Base-by-base conservation (phyloP, 116 monocot species). In the Papilionanthe hybrid region DNA sequence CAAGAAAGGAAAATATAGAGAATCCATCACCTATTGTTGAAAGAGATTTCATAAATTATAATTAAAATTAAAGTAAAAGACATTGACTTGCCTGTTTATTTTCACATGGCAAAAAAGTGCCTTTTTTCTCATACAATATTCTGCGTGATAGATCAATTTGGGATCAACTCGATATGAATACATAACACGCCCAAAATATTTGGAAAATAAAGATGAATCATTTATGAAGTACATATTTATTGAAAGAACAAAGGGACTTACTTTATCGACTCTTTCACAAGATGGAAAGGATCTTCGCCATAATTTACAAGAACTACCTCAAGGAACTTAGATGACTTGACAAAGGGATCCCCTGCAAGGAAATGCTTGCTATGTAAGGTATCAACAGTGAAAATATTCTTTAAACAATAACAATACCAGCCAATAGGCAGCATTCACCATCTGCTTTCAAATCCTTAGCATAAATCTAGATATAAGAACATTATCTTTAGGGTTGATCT, bases 191-290 rank as follows among this genome's bases (percentile, higher is more conserved):
- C 15, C 53, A 15, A 53, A 53, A 15, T 15, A 53, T 15, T 53
- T 53, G 53, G 15, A 53, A 53, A 53, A 53, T 4, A 15, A 15
- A 15, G 15, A 53, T 15, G 53, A 53, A 13, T 53, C 15, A 53
- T 15, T 53, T 15, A 53, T 53, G 53, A 53, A 12, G 37, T 32
- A 71, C 41, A 28, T 30, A 11, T 17, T 6, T 71, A 53, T 53
- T 17, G 17, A 71, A 30, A 65, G 19, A 30, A 9, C 18, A 56
- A 47, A 23, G 58, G 42, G 63, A 1, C 49, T 50, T 83, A 85
- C 89, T 86, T 84, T 45, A 86, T 77, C 3, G 86, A 86, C 32
- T 83, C 81, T 20, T 81, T 89, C 81, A 89, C 45, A 13, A 84
- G 78, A 55, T 86, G 79, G 77, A 83, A 89, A 19, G 89, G 89